Conservation (phyloP, 1,284 basidiomycete species). For the Trametes sp. region DNA sequence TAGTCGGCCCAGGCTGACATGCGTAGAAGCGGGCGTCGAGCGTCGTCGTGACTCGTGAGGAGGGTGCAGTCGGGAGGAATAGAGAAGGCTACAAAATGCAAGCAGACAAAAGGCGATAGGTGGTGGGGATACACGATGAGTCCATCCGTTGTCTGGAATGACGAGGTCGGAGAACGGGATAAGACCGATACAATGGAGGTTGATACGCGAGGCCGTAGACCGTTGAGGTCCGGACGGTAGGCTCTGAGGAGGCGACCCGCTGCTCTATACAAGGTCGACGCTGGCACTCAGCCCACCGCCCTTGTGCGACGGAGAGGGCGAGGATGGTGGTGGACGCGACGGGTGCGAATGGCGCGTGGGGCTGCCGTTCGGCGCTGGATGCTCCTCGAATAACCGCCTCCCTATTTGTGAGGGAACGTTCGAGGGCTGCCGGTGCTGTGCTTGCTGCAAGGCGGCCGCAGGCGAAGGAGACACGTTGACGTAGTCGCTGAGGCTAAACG, state of each 20-base stretch:
- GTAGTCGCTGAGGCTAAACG: constrained; percentile 75
- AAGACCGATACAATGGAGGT: constrained; percentile 27
- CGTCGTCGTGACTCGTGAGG: background rate
- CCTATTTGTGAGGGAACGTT: constrained; percentile 68
- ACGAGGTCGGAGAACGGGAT: constrained; percentile 19
- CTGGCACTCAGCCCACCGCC: constrained; percentile 50
- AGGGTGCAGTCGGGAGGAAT: background rate
- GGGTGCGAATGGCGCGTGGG: constrained; percentile 15
- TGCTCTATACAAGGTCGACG: constrained; percentile 55
- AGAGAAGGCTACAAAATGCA: constrained; percentile 28
- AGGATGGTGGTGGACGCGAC: constrained; percentile 15
- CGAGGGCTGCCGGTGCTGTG: constrained; percentile 47
- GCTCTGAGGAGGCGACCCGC: constrained; percentile 32
- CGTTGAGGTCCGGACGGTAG: background rate
- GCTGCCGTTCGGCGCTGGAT: constrained; percentile 46
- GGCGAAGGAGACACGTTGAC: constrained; percentile 78
- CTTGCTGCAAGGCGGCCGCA: constrained; percentile 40
- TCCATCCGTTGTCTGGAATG: constrained; percentile 24
- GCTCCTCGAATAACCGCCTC: constrained; percentile 74
- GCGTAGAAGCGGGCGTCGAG: background rate
- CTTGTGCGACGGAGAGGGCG: constrained; percentile 23
- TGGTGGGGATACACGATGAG: constrained; percentile 28
- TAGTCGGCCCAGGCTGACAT: constrained; percentile 12
- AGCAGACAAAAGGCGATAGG: constrained; percentile 7
- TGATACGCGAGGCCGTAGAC: background rate